Base-by-base conservation (phyloP, 257 asterid species). In the Penstemon barbatus region DNA sequence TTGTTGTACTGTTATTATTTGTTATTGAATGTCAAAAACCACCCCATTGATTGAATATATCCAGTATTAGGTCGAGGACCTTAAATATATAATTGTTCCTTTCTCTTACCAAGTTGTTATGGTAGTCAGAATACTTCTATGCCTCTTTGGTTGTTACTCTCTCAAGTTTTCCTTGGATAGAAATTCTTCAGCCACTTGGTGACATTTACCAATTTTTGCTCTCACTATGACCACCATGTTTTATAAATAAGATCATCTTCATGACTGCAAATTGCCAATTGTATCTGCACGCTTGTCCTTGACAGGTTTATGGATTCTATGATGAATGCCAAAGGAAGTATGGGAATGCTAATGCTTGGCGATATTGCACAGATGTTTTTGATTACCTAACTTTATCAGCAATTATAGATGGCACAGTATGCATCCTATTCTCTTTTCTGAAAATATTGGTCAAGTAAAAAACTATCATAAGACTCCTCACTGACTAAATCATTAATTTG, bases 261-360 rank as follows among this genome's bases (percentile, higher is more conserved):
- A 64, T 66, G 19, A 43, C 76, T 45, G 65, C 53, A 36, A 41
- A 66, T 54, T 75, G 63, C 19, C 57, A 48, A 63, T 61, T 59
- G 45, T 66, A 40, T 70, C 13, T 51, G 43, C 33, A 15, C 68
- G 64, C 40, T 52, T 66, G 60, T 71, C 55, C 76, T 48, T 75
- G 65, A 38, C 59, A 91, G 99, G 99, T 94, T 46, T 94, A 94
- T 81, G 99, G 97, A 78, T 94, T 94, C 78, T 94, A 94, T 69
- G 99, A 94, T 76, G 99, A 94, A 81, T 94, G 97, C 70, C 99
- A 91, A 73, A 87, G 97, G 74, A 94, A 94, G 81, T 89, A 91
- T 44, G 99, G 99, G 66, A 94, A 89, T 75, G 97, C 99, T 57
- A 94, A 94, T 79, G 97, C 97, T 51, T 94, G 99, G 99, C 90